Evolutionary conservation across 1,284 basidiomycete genomes (phyloP).

Genomic region (Ganoderma boninense): DNA sequence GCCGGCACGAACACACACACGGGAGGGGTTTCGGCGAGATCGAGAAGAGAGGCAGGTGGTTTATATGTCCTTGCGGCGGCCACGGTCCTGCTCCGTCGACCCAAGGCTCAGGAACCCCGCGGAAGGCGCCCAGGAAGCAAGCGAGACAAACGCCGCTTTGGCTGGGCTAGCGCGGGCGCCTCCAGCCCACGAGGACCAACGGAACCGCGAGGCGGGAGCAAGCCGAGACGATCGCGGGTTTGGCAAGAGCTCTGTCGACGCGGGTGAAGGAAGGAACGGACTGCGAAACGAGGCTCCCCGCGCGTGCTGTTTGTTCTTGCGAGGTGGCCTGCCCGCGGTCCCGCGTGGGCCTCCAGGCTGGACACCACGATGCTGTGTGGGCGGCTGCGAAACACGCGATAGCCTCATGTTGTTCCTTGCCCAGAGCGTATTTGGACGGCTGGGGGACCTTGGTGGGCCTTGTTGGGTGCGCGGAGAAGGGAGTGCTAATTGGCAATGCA

Average conservation of each 20-base stretch:
- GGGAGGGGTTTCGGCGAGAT: conserved; percentile 10
- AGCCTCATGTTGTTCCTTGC: conserved; percentile 16
- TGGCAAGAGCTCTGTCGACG: not conserved
- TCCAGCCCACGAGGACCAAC: not conserved
- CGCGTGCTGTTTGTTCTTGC: not conserved
- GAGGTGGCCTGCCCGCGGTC: not conserved
- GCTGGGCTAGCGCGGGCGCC: not conserved
- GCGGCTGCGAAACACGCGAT: conserved; percentile 9
- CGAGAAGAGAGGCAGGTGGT: not conserved
- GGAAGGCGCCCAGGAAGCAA: conserved; percentile 10
- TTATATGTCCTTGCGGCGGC: conserved; percentile 6
- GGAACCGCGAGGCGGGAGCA: conserved; percentile 5
- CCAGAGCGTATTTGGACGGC: not conserved
- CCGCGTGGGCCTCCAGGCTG: not conserved
- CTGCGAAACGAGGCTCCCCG: not conserved
- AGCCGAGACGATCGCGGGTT: conserved; percentile 7
- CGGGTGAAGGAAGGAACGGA: not conserved
- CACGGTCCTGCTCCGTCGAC: conserved; percentile 9
- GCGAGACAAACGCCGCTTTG: conserved; percentile 17
- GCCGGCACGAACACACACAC: conserved; percentile 13
- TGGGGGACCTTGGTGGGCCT: conserved; percentile 2
- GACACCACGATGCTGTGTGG: not conserved
- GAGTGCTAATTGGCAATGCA: conserved; percentile 1
- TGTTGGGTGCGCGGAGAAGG: conserved; percentile 3
- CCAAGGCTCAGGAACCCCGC: conserved; percentile 13